Evolutionary conservation across 2,329 filamentous ascomycete species (phyloP).

Genomic region (Fusarium temperatum): DNA sequence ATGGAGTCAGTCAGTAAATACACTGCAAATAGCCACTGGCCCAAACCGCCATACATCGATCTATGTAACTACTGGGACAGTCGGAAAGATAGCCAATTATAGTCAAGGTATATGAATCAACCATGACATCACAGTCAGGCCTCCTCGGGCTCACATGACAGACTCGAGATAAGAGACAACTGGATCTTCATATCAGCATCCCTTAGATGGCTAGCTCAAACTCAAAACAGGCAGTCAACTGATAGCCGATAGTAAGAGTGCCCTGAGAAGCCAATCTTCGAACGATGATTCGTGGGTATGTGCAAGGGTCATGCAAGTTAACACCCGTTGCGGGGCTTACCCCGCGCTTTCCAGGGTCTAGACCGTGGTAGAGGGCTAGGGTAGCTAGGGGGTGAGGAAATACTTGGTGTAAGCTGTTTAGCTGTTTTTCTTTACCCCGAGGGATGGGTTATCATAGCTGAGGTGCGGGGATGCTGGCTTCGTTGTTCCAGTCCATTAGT

Average conservation of each 20-base stretch:
- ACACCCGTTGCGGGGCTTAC: background rate
- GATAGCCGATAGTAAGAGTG: background rate
- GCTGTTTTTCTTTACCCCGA: background rate
- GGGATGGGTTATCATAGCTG: background rate
- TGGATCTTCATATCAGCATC: background rate
- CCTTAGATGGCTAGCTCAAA: background rate
- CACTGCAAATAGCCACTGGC: fast-evolving
- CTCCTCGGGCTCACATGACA: background rate
- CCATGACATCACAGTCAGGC: background rate
- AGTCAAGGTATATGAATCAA: fast-evolving
- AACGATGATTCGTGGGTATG: background rate
- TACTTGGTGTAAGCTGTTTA: background rate
- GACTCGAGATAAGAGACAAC: background rate
- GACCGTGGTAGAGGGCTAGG: background rate
- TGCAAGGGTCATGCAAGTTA: background rate
- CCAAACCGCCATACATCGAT: fast-evolving
- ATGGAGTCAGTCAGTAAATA: background rate
- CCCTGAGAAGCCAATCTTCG: background rate
- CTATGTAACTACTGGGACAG: background rate
- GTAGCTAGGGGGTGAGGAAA: background rate
- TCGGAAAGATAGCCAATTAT: background rate
- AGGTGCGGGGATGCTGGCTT: background rate
- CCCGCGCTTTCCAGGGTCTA: background rate
- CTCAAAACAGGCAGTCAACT: background rate
- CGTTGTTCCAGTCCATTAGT: background rate